A percentile compares a stretch with the other conserved stretches of the same genome.
Evolutionary conservation across 2,329 filamentous ascomycete genomes (phyloP).

Genomic region (Aureobasidium pullulans): DNA sequence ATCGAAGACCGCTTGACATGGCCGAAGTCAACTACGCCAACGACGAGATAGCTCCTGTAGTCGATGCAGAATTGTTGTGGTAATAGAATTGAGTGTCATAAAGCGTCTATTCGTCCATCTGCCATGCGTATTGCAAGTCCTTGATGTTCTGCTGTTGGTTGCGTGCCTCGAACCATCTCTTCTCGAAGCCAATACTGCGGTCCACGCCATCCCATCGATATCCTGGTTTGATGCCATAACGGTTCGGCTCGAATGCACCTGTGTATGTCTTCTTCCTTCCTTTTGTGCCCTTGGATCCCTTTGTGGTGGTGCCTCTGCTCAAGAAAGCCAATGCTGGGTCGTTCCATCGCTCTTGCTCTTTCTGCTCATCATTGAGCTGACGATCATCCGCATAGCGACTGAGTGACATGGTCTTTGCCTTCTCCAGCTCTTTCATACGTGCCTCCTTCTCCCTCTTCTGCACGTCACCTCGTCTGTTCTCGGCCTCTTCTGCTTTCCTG

Average conservation of each 20-base stretch:
- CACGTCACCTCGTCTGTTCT: conserved; percentile 75
- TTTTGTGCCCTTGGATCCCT: conserved; percentile 50
- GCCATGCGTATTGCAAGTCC: conserved; percentile 84
- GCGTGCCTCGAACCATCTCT: conserved; percentile 80
- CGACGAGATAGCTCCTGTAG: conserved; percentile 33
- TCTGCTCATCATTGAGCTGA: conserved; percentile 77
- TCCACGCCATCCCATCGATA: conserved; percentile 97
- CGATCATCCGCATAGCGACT: conserved; percentile 77
- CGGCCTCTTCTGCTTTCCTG: conserved; percentile 58
- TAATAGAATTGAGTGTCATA: conserved; percentile 21
- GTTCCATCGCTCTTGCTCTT: conserved; percentile 74
- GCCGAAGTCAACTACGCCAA: conserved; percentile 18
- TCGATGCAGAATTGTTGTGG: conserved; percentile 44
- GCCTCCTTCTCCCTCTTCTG: conserved; percentile 63
- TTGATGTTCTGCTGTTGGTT: conserved; percentile 71
- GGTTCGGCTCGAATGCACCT: conserved; percentile 77
- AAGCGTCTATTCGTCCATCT: conserved; percentile 72
- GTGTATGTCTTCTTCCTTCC: conserved; percentile 58
- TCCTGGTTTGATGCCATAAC: conserved; percentile 87
- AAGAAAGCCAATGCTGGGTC: conserved; percentile 85
- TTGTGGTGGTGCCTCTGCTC: conserved; percentile 43
- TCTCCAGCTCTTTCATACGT: conserved; percentile 61
- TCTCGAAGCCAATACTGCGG: conserved; percentile 86
- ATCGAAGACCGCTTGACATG: conserved; percentile 37
- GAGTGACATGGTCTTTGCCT: conserved; percentile 75